Evolutionary conservation across 208 protist species (phyloP), one percentile per base, ranked within the genome.

Genomic region (Leishmania tropica): DNA sequence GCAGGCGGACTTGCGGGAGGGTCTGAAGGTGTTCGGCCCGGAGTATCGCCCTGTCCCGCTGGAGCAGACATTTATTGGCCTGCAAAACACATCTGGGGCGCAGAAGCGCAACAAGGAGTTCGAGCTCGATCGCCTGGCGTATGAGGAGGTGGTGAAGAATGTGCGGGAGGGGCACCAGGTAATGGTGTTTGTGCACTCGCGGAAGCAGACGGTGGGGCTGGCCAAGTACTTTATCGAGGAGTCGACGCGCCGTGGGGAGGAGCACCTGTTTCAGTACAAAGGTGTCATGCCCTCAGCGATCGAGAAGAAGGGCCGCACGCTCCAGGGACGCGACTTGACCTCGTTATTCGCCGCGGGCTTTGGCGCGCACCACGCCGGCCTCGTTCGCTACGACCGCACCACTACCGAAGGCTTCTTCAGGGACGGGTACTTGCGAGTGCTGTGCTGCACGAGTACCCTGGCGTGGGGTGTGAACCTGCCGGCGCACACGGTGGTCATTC

Each of bases 401-500:
- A 76, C 98, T 13, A 97, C 98, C 1, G 99, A 99, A 86, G 85
- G 93, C 62, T 89, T 99, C 47, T 99, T 99, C 90, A 89, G 89
- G 31, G 91, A 98, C 6, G 98, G 99, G 37, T 92, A 94, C 77
- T 94, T 99, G 77, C 92, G 93, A 24, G 98, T 99, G 54, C 91
- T 99, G 65, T 92, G 97, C 72, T 99, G 98, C 88, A 99, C 99
- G 40, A 99, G 99, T 51, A 99, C 99, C 21, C 94, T 99, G 31
- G 99, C 99, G 47, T 99, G 99, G 99, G 99, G 99, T 87, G 99
- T 99, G 37, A 99, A 99, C 90, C 84, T 99, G 42, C 99, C 99
- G 13, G 99, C 99, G 4, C 99, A 99, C 87, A 99, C 98, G 11
- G 99, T 99, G 47, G 93, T 99, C 56, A 99, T 99, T 90, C 99